Evolutionary conservation across 257 asterid species (phyloP).

Genomic region (Nicotiana undulata): DNA sequence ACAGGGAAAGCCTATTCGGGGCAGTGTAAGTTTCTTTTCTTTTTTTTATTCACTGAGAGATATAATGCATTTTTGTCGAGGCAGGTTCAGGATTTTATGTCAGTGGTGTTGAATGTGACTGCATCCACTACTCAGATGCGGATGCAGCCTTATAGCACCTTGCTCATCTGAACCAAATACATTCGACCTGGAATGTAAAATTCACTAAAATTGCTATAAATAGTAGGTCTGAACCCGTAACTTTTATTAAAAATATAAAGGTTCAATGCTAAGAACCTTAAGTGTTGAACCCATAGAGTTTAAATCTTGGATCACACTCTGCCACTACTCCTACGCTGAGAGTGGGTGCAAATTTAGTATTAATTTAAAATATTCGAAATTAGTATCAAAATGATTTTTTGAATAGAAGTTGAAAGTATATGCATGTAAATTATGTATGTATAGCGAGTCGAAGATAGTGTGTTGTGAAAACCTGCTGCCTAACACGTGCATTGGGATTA

Average conservation of each 20-base stretch:
- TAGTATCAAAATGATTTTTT: neutral
- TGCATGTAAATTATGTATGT: neutral
- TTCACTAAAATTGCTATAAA: no score
- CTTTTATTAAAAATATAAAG: no score
- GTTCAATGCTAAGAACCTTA: no score
- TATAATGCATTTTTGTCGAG: neutral
- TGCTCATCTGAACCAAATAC: no score
- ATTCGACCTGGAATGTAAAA: no score
- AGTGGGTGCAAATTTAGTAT: neutral
- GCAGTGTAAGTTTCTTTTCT: constrained; percentile 50
- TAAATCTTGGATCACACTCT: no score
- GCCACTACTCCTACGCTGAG: no score
- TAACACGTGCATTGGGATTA: neutral
- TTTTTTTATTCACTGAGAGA: neutral
- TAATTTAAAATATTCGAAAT: neutral
- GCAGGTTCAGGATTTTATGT: neutral
- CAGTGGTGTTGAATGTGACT: neutral
- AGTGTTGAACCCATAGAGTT: no score
- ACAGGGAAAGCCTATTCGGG: constrained; percentile 61
- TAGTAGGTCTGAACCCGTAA: no score
- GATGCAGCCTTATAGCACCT: no score
- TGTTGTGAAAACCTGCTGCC: neutral
- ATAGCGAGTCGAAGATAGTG: neutral
- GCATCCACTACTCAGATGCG: no score
- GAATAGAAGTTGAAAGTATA: no score